Base-by-base conservation (phyloP, 768 basidiomycete genomes). In the Mycena amicta region DNA sequence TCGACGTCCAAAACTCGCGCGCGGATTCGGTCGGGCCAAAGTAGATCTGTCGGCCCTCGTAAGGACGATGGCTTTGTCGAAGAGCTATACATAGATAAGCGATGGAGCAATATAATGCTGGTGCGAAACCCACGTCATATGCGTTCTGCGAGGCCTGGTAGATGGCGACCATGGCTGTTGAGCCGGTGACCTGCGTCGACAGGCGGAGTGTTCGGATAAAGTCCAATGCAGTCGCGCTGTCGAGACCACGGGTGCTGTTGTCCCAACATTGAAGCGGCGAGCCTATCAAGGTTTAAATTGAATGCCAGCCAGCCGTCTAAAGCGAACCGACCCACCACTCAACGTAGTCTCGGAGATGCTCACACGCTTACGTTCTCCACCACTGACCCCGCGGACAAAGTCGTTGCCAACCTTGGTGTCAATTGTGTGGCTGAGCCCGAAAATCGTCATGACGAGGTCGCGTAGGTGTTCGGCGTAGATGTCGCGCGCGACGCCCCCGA, bases 371-470 rank as follows among this genome's bases (percentile, higher is more conserved):
- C 71, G 70, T 72, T 86, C 82, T 5, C 84, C 84, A 6, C 84
- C 84, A 16, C 74, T 77, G n/a, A 85, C 75, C 2, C 84, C 83
- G 12, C 80, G 77, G 2, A 89, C 75, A 50, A 77, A 79, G 28
- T 84, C 86, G 69, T 88, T 79, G 1, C 89, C 89, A 53, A 90
- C 75, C 22, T 80, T 76, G 1, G 87, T 89, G 61, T 86, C 78
- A 67, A 77, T 72, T 1, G 80, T 83, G 65, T 87, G 85, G 6
- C 72, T 66, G 51, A 90, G 77, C 39, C 87, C 87, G 53, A 88
- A 87, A 40, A 86, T 73, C 1, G 79, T 76, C 73, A 80, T 72
- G 22, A 84, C 67, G 0, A 82, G 72, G 26, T 83, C 79, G 26
- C 61, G 63, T 57, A 77, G 59, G 53, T 75, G 72, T 4, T 67